Base-by-base conservation (phyloP, 176 grass and related monocot genomes). In the Pharus latifolius region DNA sequence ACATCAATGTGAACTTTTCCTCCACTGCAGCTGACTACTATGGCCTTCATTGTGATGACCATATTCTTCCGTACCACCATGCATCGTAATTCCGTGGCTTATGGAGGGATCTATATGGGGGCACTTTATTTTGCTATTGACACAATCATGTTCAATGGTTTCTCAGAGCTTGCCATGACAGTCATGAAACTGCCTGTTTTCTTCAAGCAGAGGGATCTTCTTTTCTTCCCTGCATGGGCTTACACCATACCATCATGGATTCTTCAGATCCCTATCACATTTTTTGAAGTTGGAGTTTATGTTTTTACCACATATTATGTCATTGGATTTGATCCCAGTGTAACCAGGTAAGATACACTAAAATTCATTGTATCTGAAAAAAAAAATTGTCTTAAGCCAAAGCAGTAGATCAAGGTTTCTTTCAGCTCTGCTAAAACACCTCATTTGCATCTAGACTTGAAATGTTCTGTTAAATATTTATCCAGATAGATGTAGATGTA, bases 131-230 rank as follows among this genome's bases (percentile, higher is more conserved):
- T 88, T 75, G 82, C 90, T 28, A 76, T 92, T 0, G 63, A 88
- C 27, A 85, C 83, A 71, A 63, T 92, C 46, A 92, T 92, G 90
- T 92, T 92, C 65, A 92, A 92, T 57, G 90, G 90, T 65, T 83
- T 92, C 5, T 83, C 91, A 1, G 91, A 96, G 77, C 78, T 96
- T 65, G 68, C 80, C 14, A 78, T 96, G 80, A 90, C 87, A 35
- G 84, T 96, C 83, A 81, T 80, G 49, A 96, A 87, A 67, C 80
- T 96, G 6, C 91, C 87, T 0, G 80, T 96, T 57, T 96, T 96
- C 83, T 96, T 89, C 63, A 96, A 91, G 67, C 91, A 96, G 60
- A 80, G 87, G 52, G 91, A 90, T 83, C 87, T 96, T 73, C 77
- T 90, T 38, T 96, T 90, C 73, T 96, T 90, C 49, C 91, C 91